Percentiles rank a stretch among this genome's conserved stretches.
phyloP scores from a whole-genome alignment of 2,329 filamentous ascomycete species.

The Ophiostoma novo-ulmi region DNA sequence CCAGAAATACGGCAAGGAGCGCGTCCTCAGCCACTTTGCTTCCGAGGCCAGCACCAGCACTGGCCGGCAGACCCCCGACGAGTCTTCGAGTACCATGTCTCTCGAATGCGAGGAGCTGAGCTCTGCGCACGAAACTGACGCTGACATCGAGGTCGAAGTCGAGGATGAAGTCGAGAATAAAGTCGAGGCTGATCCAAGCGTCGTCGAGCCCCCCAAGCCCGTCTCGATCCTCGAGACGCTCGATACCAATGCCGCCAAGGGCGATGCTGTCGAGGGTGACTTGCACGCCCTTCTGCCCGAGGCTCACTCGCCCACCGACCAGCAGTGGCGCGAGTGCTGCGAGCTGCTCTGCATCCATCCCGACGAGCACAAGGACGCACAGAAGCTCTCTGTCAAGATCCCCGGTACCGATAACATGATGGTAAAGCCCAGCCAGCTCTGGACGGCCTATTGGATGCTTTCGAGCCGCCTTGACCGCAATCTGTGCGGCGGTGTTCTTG shows the following conservation, averaged over 20 bases:
- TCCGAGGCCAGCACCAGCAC: background rate
- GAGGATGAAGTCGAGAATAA: background rate
- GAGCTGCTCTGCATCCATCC: constrained; percentile 26
- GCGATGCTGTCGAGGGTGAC: constrained; percentile 28
- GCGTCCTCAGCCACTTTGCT: background rate
- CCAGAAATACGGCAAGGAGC: background rate
- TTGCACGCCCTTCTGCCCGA: constrained; percentile 28
- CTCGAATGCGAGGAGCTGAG: background rate
- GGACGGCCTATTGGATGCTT: constrained; percentile 30
- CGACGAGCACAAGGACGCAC: constrained; percentile 26
- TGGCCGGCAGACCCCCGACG: background rate
- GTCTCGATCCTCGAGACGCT: constrained; percentile 25
- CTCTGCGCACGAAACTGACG: background rate
- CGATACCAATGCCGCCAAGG: constrained; percentile 27
- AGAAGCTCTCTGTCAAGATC: constrained; percentile 25
- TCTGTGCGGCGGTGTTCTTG: constrained; percentile 28
- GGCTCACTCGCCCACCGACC: constrained; percentile 24
- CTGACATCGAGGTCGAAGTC: background rate
- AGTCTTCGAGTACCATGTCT: background rate
- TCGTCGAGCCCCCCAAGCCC: background rate
- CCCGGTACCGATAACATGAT: constrained; percentile 28
- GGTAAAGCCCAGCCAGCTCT: constrained; percentile 29
- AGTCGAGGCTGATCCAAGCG: background rate
- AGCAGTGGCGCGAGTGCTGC: constrained; percentile 27
- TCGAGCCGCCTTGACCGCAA: constrained; percentile 26